Base-by-base conservation (phyloP, 2,329 filamentous ascomycete genomes). In the Torrubiellomyces zombiae region DNA sequence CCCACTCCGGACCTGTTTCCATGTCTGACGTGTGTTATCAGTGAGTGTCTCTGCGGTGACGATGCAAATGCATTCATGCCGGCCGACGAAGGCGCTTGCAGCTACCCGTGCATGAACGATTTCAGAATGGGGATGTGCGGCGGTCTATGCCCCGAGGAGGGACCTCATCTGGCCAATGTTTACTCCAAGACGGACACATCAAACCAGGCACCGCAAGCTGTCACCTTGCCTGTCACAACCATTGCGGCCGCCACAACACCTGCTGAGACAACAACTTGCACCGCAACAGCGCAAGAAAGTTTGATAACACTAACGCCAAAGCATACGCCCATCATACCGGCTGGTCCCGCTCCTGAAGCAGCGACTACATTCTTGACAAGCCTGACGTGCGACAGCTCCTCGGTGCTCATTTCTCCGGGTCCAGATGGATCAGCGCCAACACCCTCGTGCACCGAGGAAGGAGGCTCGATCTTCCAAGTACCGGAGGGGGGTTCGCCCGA, bases 1-100 rank as follows among this genome's bases (percentile, higher is more conserved):
- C n/a, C n/a, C n/a, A n/a, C n/a, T n/a, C n/a, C n/a, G n/a, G n/a
- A n/a, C n/a, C n/a, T n/a, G n/a, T n/a, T n/a, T n/a, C n/a, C n/a
- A n/a, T n/a, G n/a, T n/a, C n/a, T n/a, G n/a, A n/a, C n/a, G n/a
- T n/a, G n/a, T n/a, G n/a, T n/a, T 2, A 6, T 2, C 18, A 53
- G 49, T 30, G 41, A 39, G 9, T 53, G 49, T 12, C 48, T 41
- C 23, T 53, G 49, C 24, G 48, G 48, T 25, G 40, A 52, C 24
- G 38, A 52, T 29, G 18, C 29, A 13, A 35, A 36, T 2, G 44
- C 38, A 2, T 35, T 51, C 26, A 38, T 32, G 8, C 20, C 36
- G 6, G 25, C 42, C 18, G 37, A 47, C 12, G 45, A 50, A 23
- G 32, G 26, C 15, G 33, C 34, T 11, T 53, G 49, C 31, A 42